Base-by-base conservation (phyloP, 495 filamentous ascomycete species). In the Margaritispora aquatica region DNA sequence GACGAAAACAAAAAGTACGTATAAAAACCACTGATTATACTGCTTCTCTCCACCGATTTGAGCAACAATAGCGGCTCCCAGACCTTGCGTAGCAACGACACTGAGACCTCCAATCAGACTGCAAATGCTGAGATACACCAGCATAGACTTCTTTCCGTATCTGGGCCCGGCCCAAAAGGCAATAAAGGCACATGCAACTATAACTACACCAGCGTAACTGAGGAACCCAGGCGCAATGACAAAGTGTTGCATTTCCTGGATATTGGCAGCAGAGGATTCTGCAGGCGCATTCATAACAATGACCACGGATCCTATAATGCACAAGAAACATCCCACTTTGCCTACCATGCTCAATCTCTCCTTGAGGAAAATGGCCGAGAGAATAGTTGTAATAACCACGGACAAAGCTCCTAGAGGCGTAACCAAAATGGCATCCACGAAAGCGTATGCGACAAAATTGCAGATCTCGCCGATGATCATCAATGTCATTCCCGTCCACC, bases 401-500 rank as follows among this genome's bases (percentile, higher is more conserved):
- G 90, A 92, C 52, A 97, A 78, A n/a, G 94, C 94, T 54, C 94
- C 94, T 55, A 98, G 73, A 11, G 95, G 93, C 7, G 94, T 97
- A 49, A 98, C 94, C 61, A 98, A 73, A 65, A 98, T 96, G 51
- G 94, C 94, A 71, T 98, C 94, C 65, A 94, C 92, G 68, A 98
- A 97, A 48, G 90, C 89, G 69, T 98, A 98, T 22, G 94, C 95
- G 57, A 89, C 91, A 67, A 98, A 97, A 73, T 98, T 98, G 83
- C 93, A 96, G 31, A 94, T 84, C 73, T 98, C 94, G 51, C 94
- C 94, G 44, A 97, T 67, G 63, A 97, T 95, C 94, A 98, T 98
- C 68, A 98, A 76, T 20, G 82, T 91, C 95, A 98, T 98, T 62
- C 94, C 94, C 22, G 74, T 70, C 94, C 94, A 98, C 94, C 94